Evolutionary conservation across 176 grass and related monocot species (phyloP).

Genomic region (Leersia perrieri): DNA sequence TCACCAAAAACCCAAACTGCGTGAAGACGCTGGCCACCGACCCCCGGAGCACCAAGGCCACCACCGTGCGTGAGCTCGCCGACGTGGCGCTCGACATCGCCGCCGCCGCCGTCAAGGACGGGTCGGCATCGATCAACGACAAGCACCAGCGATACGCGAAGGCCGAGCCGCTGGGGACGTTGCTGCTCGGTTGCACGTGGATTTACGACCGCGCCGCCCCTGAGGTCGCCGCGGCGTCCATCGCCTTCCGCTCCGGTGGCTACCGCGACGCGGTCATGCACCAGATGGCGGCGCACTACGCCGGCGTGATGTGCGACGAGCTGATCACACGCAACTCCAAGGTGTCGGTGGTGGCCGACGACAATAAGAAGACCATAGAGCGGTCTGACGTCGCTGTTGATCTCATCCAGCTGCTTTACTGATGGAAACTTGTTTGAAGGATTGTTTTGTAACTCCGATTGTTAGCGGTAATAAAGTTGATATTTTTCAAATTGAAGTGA

Average conservation of each 20-base stretch:
- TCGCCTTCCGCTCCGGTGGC: neutral
- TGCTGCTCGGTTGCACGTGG: neutral
- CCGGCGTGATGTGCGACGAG: neutral
- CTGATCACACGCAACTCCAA: neutral
- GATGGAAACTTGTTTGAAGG: too few relatives aligned
- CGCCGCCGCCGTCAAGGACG: neutral
- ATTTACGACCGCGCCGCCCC: neutral
- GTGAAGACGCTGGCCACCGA: neutral
- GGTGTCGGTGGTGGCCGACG: neutral
- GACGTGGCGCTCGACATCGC: constrained; percentile 17
- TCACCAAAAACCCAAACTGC: neutral
- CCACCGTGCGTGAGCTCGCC: neutral
- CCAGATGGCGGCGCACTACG: neutral
- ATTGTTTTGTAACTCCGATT: too few relatives aligned
- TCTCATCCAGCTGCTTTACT: neutral
- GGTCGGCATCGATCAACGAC: neutral
- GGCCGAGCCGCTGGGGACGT: neutral
- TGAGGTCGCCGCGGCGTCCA: neutral
- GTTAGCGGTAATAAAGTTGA: too few relatives aligned
- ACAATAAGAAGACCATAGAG: constrained; percentile 3
- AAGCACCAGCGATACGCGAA: too few relatives aligned
- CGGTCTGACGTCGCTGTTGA: neutral
- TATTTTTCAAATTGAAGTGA: too few relatives aligned
- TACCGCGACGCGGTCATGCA: neutral
- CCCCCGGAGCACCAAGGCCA: constrained; percentile 4